These are phyloP conservation scores for Lentinula sp. DNA, from an alignment of 768 basidiomycete species.

Conservation along the genomic window DNA sequence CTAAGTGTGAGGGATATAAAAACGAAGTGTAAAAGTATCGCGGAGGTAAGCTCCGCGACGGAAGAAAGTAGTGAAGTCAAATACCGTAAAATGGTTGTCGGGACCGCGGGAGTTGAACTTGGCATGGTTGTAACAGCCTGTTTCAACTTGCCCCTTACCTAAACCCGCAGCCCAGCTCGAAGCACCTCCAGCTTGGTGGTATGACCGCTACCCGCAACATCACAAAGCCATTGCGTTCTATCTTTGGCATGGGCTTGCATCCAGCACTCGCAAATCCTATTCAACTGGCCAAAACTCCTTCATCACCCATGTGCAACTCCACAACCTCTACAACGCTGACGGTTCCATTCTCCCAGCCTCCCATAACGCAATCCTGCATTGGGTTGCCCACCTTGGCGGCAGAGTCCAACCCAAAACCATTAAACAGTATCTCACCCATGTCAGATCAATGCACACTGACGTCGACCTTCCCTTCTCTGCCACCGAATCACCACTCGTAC, in stretches of 20 bases:
- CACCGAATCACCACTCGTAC: slow-evolving; percentile 18
- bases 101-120: no score
- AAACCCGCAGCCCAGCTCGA: background rate
- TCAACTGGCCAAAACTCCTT: slow-evolving; percentile 23
- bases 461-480: slow-evolving; percentile 17
- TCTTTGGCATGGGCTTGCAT: slow-evolving; percentile 11
- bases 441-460: slow-evolving; percentile 24
- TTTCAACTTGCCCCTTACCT: slow-evolving; percentile 11
- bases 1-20: no score
- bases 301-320: slow-evolving; percentile 17
- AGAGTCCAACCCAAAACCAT: slow-evolving; percentile 7
- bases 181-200: slow-evolving; percentile 20
- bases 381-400: slow-evolving; percentile 10
- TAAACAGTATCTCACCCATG: slow-evolving; percentile 14
- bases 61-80: no score
- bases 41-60: no score
- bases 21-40: no score
- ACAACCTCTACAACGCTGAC: background rate
- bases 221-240: background rate
- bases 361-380: slow-evolving; percentile 6
- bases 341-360: slow-evolving; percentile 11
- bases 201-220: background rate
- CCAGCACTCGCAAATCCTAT: slow-evolving; percentile 23
- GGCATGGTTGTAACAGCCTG: no score
- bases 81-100: no score